Evolutionary conservation across 208 protist species (phyloP).

Genomic region (Leishmania braziliensis): DNA sequence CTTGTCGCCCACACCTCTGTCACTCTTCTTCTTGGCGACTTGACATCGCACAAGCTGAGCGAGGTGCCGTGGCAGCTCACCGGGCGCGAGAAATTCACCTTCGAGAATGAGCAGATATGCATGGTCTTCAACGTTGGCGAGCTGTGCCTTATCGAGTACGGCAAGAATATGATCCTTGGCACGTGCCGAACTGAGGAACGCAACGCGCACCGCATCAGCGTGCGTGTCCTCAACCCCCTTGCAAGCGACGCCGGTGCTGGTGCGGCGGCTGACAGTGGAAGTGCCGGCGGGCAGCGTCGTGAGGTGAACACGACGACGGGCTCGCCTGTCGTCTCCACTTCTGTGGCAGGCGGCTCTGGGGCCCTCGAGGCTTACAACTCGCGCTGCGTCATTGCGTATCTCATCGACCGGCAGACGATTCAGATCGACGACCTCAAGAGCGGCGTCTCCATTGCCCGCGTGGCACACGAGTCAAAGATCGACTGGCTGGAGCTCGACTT

Average conservation of each 20-base stretch:
- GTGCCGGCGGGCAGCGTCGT: conserved; percentile 22
- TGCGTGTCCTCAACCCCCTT: conserved; percentile 78
- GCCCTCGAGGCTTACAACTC: conserved; percentile 30
- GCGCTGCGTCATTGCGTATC: conserved; percentile 95
- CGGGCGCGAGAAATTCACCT: conserved; percentile 95
- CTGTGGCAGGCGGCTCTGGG: background rate
- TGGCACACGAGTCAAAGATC: conserved; percentile 92
- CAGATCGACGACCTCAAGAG: conserved; percentile 93
- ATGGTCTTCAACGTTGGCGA: conserved; percentile 97
- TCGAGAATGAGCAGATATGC: conserved; percentile 96
- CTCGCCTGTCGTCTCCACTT: background rate
- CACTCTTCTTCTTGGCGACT: conserved; percentile 96
- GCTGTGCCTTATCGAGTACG: conserved; percentile 97
- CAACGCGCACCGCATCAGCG: conserved; percentile 94
- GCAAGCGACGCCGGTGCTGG: conserved; percentile 7
- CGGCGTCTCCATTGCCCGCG: conserved; percentile 82
- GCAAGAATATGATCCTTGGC: conserved; percentile 94
- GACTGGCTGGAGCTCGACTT: conserved; percentile 98
- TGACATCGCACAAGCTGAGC: conserved; percentile 94
- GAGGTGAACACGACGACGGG: conserved; percentile 35
- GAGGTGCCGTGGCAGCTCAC: conserved; percentile 94
- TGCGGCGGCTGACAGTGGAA: background rate
- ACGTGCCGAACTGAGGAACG: conserved; percentile 97
- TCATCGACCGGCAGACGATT: conserved; percentile 96
- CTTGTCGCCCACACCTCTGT: conserved; percentile 95